Base-by-base conservation (phyloP, 2,329 filamentous ascomycete species). In the Penicillium sp. region DNA sequence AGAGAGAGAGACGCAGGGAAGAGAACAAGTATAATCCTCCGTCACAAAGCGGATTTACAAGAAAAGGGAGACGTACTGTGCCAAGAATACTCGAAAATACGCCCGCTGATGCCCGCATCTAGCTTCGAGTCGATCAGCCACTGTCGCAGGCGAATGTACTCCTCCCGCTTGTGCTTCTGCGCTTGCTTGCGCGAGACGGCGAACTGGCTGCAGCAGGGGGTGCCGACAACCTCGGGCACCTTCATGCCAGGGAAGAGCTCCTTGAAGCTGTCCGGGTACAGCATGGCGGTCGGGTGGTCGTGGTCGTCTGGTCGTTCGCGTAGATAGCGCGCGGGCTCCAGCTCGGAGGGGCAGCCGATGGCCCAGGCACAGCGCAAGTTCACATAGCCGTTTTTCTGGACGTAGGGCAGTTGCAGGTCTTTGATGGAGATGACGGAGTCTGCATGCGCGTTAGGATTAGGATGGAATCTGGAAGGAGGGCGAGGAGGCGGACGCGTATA, bases 41-140 rank as follows among this genome's bases (percentile, higher is more conserved):
- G 3, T 20, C 11, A 28, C 15, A 32, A 10, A n/a, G 13, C 13
- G 19, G 7, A 23, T 27, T 3, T 17, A 26, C 27, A 60, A 73
- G 55, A 17, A 48, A n/a, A 41, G 47, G 39, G 41, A 40, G 59
- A 71, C 60, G 62, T 67, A 68, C 73, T 76, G 51, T 78, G 76
- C 76, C 76, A 79, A 10, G 68, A 69, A 59, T 77, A 79, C 53
- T 79, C 76, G 56, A 78, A 59, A 9, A 78, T 63, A 10, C 73
- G 57, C 3, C 74, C 74, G 35, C 68, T 72, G 14, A 74, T 64
- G 17, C 61, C 61, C 46, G 76, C 71, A 1, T 58, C 56, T 35
- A 77, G 46, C 0, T 64, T 48, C 0, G 73, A 76, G 0, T 69
- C 56, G 8, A 75, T 41, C 6, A 78, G 51, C 74, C 75, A 78